Percentiles rank a stretch among this genome's conserved stretches.
These are phyloP conservation scores for Pythium volutum DNA, from an alignment of 352 stramenopile species.

Conservation along the genomic window DNA sequence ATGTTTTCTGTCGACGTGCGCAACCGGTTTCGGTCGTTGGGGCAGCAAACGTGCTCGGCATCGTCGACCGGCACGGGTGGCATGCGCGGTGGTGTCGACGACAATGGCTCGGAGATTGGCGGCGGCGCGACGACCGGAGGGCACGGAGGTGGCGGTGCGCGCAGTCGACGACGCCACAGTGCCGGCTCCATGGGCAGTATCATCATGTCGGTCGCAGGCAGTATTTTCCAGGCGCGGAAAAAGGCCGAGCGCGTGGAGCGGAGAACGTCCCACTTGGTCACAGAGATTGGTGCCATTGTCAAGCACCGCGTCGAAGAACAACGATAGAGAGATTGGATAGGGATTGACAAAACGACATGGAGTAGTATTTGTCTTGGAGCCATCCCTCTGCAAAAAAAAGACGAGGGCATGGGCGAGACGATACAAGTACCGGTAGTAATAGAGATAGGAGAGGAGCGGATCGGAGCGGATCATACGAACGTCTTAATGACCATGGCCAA, in stretches of 20 bases:
- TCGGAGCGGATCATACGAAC: not conserved
- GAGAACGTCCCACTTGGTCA: slow-evolving; percentile 35
- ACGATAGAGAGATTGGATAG: too few relatives aligned
- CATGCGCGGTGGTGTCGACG: slow-evolving; percentile 17
- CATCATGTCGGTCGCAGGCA: slow-evolving; percentile 50
- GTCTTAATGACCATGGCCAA: slow-evolving; percentile 28
- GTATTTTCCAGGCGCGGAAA: slow-evolving; percentile 41
- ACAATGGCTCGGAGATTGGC: slow-evolving; percentile 20
- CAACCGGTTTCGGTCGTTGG: slow-evolving; percentile 38
- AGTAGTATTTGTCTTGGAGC: too few relatives aligned
- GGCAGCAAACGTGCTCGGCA: slow-evolving; percentile 29
- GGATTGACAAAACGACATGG: not conserved
- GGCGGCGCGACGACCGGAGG: not conserved
- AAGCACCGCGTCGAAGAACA: slow-evolving; percentile 11
- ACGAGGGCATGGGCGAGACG: too few relatives aligned
- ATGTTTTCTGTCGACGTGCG: slow-evolving; percentile 67
- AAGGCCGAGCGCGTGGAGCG: slow-evolving; percentile 33
- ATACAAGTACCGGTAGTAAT: too few relatives aligned
- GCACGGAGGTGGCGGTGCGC: too few relatives aligned
- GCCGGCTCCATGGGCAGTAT: slow-evolving; percentile 57
- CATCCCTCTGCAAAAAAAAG: too few relatives aligned
- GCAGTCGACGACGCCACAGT: slow-evolving; percentile 34
- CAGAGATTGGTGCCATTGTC: slow-evolving; percentile 22
- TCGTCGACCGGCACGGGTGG: slow-evolving; percentile 35
- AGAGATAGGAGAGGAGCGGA: not conserved